Evolutionary conservation across 495 filamentous ascomycete species (phyloP).

Genomic region (Copromyces sp.): DNA sequence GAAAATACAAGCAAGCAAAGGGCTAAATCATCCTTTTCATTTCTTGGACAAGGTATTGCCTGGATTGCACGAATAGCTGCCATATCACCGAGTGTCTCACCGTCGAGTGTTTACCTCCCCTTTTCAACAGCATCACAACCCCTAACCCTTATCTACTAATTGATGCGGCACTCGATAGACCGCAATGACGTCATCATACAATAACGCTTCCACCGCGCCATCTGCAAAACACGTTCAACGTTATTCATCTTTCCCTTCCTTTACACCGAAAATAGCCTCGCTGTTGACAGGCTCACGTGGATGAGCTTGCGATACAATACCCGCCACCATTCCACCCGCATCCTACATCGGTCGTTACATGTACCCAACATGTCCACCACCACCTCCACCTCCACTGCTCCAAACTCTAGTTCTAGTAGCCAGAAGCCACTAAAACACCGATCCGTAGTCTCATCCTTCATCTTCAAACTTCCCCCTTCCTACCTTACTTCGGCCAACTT

Average conservation of each 20-base stretch:
- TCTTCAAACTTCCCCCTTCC: conserved; percentile 29
- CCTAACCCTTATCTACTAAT: neutral
- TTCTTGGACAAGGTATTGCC: neutral
- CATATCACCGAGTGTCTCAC: neutral
- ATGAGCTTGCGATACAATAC: neutral
- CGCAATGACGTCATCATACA: neutral
- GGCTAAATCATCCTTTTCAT: neutral
- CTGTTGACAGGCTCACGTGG: neutral
- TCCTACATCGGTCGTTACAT: neutral
- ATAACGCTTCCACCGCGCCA: neutral
- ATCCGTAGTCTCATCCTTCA: conserved; percentile 46
- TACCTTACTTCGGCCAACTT: neutral
- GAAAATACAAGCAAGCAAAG: neutral
- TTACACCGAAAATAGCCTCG: neutral
- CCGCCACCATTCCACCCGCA: neutral
- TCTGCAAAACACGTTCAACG: neutral
- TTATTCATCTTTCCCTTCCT: neutral
- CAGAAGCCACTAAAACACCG: conserved; percentile 22
- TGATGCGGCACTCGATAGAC: neutral
- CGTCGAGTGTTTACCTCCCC: neutral
- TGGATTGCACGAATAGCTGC: neutral
- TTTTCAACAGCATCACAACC: neutral
- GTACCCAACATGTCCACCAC: neutral
- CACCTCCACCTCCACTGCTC: neutral
- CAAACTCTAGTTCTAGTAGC: neutral